Conservation (phyloP, 2,329 filamentous ascomycete species). For the Epichloe amarillans region DNA sequence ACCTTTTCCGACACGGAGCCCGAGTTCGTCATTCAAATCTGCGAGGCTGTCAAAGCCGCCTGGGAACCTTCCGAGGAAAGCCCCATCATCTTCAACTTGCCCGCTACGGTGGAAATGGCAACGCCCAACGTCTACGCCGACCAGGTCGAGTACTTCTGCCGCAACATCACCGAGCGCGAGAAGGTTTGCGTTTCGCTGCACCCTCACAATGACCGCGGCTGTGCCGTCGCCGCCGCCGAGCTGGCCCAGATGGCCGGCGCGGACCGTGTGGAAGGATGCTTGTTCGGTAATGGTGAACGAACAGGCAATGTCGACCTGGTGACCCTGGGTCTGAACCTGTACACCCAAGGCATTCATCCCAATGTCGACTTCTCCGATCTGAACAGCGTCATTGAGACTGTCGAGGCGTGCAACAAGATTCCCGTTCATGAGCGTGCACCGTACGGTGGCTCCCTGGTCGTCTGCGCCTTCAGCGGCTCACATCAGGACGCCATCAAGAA, state of each 20-base stretch:
- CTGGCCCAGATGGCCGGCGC: conserved; percentile 93
- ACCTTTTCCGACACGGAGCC: conserved; percentile 82
- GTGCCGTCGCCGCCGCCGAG: conserved; percentile 58
- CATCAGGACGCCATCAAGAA: conserved; percentile 97
- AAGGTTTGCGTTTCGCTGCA: conserved; percentile 84
- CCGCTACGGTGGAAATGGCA: conserved; percentile 87
- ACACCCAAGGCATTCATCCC: conserved; percentile 80
- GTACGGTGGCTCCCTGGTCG: conserved; percentile 84
- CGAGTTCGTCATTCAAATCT: conserved; percentile 71
- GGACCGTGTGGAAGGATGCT: conserved; percentile 82
- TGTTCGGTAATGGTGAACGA: conserved; percentile 80
- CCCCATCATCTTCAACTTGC: conserved; percentile 92
- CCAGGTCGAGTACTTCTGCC: conserved; percentile 91
- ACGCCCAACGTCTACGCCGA: conserved; percentile 95
- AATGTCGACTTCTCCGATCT: conserved; percentile 88
- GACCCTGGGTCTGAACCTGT: conserved; percentile 83
- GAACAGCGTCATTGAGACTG: conserved; percentile 69
- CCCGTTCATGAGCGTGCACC: conserved; percentile 81
- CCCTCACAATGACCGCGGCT: conserved; percentile 83
- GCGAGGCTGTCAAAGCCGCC: conserved; percentile 84
- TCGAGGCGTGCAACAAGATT: conserved; percentile 90
- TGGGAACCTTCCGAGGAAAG: conserved; percentile 73
- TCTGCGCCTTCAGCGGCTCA: conserved; percentile 79
- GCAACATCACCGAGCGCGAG: conserved; percentile 68
- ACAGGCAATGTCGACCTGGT: conserved; percentile 94